Evolutionary conservation across 129 eudicot genomes (phyloP).

Genomic region (Lactuca sativa): DNA sequence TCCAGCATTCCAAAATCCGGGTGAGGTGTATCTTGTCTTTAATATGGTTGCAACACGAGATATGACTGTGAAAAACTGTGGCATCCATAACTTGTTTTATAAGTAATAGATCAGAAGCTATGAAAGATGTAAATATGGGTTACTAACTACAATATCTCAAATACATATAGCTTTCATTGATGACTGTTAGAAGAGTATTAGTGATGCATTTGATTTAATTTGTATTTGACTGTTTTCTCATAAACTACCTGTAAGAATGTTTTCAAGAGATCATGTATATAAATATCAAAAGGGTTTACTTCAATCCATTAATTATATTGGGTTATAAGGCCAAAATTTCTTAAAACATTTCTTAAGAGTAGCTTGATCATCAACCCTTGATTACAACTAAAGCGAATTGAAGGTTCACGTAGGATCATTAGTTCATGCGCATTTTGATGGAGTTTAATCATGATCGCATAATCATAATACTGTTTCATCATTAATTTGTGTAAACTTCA

Average conservation of each 20-base stretch:
- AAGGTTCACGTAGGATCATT: neutral
- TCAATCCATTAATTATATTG: neutral
- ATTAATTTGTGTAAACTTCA: neutral
- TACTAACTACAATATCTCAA: neutral
- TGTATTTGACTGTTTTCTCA: too few relatives aligned
- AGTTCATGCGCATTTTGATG: neutral
- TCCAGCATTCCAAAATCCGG: conserved; percentile 86
- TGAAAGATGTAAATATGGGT: neutral
- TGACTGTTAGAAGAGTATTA: neutral
- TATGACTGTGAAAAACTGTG: conserved; percentile 73
- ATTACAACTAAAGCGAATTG: neutral
- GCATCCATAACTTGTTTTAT: neutral
- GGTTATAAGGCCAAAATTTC: neutral
- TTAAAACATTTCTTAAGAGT: neutral
- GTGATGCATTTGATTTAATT: too few relatives aligned
- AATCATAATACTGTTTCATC: neutral
- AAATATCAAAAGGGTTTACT: neutral
- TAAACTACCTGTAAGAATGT: neutral
- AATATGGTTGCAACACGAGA: conserved; percentile 89
- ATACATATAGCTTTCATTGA: too few relatives aligned
- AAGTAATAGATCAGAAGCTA: neutral
- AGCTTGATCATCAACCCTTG: conserved; percentile 19
- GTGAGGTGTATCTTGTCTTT: conserved; percentile 84
- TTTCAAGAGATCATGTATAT: neutral
- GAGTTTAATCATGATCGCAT: neutral